phyloP scores from a whole-genome alignment of 1,139 yeast genomes.

The Blastobotrys ciferrii region DNA sequence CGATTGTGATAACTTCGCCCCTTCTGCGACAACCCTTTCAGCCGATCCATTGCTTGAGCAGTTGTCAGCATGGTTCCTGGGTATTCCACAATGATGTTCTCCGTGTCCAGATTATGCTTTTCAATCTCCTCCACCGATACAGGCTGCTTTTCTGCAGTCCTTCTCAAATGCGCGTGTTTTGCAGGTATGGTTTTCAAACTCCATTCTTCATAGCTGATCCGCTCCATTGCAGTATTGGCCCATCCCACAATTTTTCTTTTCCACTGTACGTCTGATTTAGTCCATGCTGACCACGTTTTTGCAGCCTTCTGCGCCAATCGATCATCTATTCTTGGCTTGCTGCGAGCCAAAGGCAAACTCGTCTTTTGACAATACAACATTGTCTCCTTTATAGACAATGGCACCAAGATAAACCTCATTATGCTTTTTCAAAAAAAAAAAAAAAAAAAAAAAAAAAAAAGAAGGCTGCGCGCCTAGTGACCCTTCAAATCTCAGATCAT shows the following conservation, averaged over 20 bases:
- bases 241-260: slow-evolving; percentile 44
- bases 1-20: slow-evolving; percentile 46
- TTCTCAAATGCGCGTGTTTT: slow-evolving; percentile 25
- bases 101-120: slow-evolving; percentile 20
- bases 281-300: slow-evolving; percentile 47
- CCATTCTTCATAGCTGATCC: slow-evolving; percentile 53
- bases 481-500: too few species aligned
- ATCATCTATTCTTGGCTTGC: slow-evolving; percentile 38
- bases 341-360: slow-evolving; percentile 29
- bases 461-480: too few species aligned
- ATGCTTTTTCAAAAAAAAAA: too few species aligned
- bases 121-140: slow-evolving; percentile 19
- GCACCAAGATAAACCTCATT: slow-evolving; percentile 33
- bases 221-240: slow-evolving; percentile 43
- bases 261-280: slow-evolving; percentile 42
- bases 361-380: slow-evolving; percentile 34
- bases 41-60: slow-evolving; percentile 27
- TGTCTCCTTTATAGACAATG: slow-evolving; percentile 29
- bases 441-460: too few species aligned
- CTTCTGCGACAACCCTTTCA: slow-evolving; percentile 34
- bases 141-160: slow-evolving; percentile 16
- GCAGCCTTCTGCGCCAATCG: slow-evolving; percentile 49
- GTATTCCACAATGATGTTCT: slow-evolving; percentile 30
- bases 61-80: slow-evolving; percentile 28
- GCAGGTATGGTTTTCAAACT: slow-evolving; percentile 52